Evolutionary conservation across 1,284 basidiomycete genomes (phyloP), one percentile per base, ranked within the genome.

Genomic region (Coniferiporia sulphurascens): DNA sequence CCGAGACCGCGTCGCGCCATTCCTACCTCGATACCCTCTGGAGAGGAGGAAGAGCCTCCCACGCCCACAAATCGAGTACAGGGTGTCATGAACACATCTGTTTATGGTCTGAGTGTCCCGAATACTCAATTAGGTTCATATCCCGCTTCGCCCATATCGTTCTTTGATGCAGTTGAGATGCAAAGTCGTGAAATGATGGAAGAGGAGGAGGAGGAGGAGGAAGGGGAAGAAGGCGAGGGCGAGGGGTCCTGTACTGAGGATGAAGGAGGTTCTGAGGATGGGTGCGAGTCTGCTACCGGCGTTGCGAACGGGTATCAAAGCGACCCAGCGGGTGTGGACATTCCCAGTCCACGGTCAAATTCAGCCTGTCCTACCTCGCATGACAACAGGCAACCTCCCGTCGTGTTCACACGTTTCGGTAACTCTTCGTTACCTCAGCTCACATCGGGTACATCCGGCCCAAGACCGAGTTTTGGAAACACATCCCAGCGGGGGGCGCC

Each of bases 111-210:
- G 41, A 12, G 15, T 19, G 36, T 49, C 53, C 32, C 45, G 38
- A 36, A 48, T 17, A 15, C 41, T 36, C 44, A 48, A 22, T 82
- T 80, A 44, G 83, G 81, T 62, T 79, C 80, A n/a, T 81, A 82
- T 32, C 74, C 78, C 9, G 76, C 82, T 9, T 82, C 85, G 9
- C 81, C 85, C 0, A 80, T 83, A 32, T 82, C 81, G 48, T 90
- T 90, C 75, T 90, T 90, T 70, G 87, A 90, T 70, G 79, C 74
- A 61, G 82, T 90, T 55, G 84, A 89, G 65, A 73, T 76, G 36
- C 83, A 86, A 52, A 79, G 80, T n/a, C 84, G 84, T 67, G 83
- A 81, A 19, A 82, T 89, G 80, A 85, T 87, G 65, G 86, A 85
- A 63, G 72, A 87, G 52, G 84, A 87, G 60, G 79, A 79, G 15